These are phyloP conservation scores for Eutrema japonicum DNA, from an alignment of 345 rosid species.

Conservation along the genomic window DNA sequence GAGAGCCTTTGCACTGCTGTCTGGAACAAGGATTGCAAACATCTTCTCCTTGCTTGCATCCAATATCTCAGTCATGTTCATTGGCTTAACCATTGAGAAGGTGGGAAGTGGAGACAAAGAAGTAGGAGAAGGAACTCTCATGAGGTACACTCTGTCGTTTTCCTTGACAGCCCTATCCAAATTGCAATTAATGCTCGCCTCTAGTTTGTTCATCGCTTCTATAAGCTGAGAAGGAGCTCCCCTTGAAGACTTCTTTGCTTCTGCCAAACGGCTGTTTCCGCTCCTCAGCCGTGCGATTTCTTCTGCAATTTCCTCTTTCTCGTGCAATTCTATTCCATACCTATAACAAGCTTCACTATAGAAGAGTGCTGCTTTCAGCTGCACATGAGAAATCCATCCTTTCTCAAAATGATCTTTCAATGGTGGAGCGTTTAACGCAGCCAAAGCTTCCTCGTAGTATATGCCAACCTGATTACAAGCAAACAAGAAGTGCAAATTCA, in stretches of 20 bases:
- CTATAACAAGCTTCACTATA: slow-evolving; percentile 91
- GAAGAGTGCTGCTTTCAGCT: slow-evolving; percentile 82
- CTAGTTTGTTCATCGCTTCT: slow-evolving; percentile 82
- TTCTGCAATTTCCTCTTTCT: slow-evolving; percentile 93
- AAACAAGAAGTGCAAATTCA: slow-evolving; percentile 13
- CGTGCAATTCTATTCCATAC: slow-evolving; percentile 83
- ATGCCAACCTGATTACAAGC: slow-evolving; percentile 68
- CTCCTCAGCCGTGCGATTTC: slow-evolving; percentile 89
- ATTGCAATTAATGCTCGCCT: slow-evolving; percentile 71
- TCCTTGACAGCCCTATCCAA: slow-evolving; percentile 95
- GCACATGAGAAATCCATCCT: slow-evolving; percentile 93
- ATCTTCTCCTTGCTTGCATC: slow-evolving; percentile 98
- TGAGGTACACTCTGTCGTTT: slow-evolving; percentile 96
- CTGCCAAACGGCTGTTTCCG: slow-evolving; percentile 68
- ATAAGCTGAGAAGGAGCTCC: slow-evolving; percentile 88
- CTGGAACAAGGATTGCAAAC: slow-evolving; percentile 94
- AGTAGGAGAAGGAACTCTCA: slow-evolving; percentile 92
- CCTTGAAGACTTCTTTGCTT: slow-evolving; percentile 77
- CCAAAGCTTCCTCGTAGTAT: slow-evolving; percentile 92
- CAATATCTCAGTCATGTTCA: slow-evolving; percentile 80
- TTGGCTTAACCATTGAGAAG: slow-evolving; percentile 91
- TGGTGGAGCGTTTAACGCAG: slow-evolving; percentile 67
- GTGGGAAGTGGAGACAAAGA: slow-evolving; percentile 78
- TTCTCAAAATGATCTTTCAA: slow-evolving; percentile 94
- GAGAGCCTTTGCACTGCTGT: slow-evolving; percentile 95